Evolutionary conservation across 192 early-diverging fungal genomes (phyloP), one percentile per base, ranked within the genome.

Genomic region (Dispira simplex): DNA sequence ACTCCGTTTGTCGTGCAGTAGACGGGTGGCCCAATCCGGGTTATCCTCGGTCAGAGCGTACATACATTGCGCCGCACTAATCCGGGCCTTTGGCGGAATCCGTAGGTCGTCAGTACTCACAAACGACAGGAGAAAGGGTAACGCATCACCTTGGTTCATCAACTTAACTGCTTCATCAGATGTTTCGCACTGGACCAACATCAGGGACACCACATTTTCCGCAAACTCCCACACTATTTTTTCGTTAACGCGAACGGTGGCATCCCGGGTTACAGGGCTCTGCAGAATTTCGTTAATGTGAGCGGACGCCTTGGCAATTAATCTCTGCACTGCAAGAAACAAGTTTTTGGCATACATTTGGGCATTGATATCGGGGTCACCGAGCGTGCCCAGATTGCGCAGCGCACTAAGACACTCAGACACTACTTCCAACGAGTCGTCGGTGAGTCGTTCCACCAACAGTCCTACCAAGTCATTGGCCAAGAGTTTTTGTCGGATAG

Each of bases 41-140:
- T 91, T 90, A 18, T 87, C 86, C 56, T 92, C 90, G 0, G 90
- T 88, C 47, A 95, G 73, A 4, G 89, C 89, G 66, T 88, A 84
- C 14, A 95, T 74, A 47, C 84, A 89, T 74, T 92, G 90, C 10
- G 78, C 89, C 28, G 77, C 73, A 2, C 67, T 70, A 62, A 78
- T 65, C 57, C 73, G 65, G 18, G 73, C 71, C 13, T 66, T 32
- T 2, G 71, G 71, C 28, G 73, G 66, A 59, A 62, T 74, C 46
- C 64, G 70, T 44, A 64, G 54, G 20, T 73, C 76, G 62, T 69
- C 70, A 51, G 48, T 52, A 21, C 60, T 73, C 65, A 91, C 75
- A 60, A 90, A 91, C 14, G 85, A 81, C 27, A 89, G 74, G 13
- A 92, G 68, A 66, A 88, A 85, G 0, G 77, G 78, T 12, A 79